Conservation (phyloP, 345 rosid genomes). For the Rhodamnia rubescens region DNA sequence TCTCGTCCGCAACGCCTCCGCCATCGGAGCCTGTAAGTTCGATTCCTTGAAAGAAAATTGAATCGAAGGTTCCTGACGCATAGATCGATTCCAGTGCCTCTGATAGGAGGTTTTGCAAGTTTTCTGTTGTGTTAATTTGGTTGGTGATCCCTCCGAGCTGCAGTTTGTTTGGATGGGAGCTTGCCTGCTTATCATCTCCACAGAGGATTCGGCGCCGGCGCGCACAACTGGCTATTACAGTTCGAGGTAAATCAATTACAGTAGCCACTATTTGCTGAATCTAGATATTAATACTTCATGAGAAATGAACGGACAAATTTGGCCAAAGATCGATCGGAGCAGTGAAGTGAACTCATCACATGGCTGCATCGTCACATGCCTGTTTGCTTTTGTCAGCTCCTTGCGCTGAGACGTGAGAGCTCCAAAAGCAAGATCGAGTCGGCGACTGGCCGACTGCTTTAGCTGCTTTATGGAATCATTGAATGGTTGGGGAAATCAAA, state of each 20-base stretch:
- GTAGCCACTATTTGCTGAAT: not conserved
- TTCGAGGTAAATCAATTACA: slow-evolving; percentile 54
- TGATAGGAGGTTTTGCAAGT: not conserved
- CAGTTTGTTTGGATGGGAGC: slow-evolving; percentile 96
- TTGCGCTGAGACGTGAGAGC: not conserved
- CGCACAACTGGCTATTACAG: slow-evolving; percentile 73
- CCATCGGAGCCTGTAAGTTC: slow-evolving; percentile 55
- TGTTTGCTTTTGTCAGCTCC: not conserved
- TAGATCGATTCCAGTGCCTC: not conserved
- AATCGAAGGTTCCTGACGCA: no score
- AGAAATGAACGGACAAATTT: not conserved
- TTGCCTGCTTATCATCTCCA: slow-evolving; percentile 77
- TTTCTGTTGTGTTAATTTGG: not conserved
- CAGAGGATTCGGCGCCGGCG: slow-evolving; percentile 77
- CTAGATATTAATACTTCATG: not conserved
- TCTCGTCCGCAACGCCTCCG: slow-evolving; percentile 49
- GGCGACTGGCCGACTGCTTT: not conserved
- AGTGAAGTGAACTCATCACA: not conserved
- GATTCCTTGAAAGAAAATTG: not conserved
- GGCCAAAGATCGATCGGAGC: not conserved
- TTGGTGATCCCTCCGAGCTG: not conserved
- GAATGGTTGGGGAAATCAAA: not conserved
- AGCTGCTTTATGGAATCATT: not conserved
- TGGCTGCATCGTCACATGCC: not conserved
- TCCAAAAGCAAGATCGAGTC: not conserved